Evolutionary conservation across 1,139 yeast species (phyloP), one percentile per base, ranked within the genome.

Genomic region (Eremothecium gossypii): DNA sequence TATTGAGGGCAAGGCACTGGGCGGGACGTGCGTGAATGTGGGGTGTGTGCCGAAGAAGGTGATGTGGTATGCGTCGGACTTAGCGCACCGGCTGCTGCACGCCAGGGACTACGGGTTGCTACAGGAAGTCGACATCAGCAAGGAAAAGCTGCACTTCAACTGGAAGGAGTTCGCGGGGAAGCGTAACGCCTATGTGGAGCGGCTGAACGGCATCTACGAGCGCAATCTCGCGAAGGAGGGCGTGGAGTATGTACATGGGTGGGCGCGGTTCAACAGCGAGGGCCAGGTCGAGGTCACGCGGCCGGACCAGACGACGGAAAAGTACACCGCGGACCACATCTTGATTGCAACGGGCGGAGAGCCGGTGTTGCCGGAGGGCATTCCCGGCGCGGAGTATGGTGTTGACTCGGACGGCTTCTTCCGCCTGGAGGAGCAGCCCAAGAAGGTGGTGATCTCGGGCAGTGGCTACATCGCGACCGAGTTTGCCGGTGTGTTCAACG

Each of bases 11-110:
- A 76, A 79, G 45, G 78, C 70, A 46, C 73, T 93, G 65, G 98
- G 98, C 44, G 99, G 99, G 34, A 93, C 99, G 38, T 91, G 99
- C 74, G 99, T 93, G 51, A 93, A 93, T 63, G 98, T 89, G 36
- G 99, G 99, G 12, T 91, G 99, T 72, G 98, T 91, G 31, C 99
- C 99, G 38, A 91, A 91, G 72, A 91, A 91, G 64, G 87, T 93
- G 40, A 89, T 91, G 97, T 91, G 98, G 98, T 79, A 87, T 53
- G 96, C 96, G 14, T 80, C 91, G 29, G 96, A 87, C 54, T 68
- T 84, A 63, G 96, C 96, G 17, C 76, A 77, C 49, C 78, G 77
- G 57, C 69, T 82, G 51, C 68, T 71, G 41, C 83, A 85, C 43
- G 91, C 95, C 49, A 69, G 74, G 50, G 85, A 83, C 48, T 91